These are phyloP conservation scores for Hylodesmum podocarpum DNA, from an alignment of 306 rosid species.

Conservation along the genomic window DNA sequence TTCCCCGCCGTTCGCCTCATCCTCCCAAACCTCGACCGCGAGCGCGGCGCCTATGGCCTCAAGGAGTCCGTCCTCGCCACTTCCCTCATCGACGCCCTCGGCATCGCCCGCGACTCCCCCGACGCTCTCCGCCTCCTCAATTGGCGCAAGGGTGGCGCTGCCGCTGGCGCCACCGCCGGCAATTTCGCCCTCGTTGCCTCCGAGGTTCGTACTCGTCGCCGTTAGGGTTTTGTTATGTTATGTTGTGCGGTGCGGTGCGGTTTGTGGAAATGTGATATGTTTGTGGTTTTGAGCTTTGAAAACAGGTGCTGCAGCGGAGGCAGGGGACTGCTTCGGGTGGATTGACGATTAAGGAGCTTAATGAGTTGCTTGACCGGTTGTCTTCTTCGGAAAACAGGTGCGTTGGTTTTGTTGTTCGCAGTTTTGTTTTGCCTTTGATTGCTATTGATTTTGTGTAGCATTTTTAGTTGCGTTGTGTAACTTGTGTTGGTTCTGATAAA, in stretches of 20 bases:
- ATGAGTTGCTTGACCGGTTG: constrained; percentile 81
- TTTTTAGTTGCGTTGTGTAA: not conserved
- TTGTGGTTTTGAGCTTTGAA: constrained; percentile 23
- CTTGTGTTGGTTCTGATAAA: not conserved
- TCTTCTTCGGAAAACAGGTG: constrained; percentile 79
- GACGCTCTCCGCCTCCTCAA: constrained; percentile 84
- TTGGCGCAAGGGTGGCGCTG: constrained; percentile 90
- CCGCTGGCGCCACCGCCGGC: constrained; percentile 70
- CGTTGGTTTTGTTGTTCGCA: not conserved
- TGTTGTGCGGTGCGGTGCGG: too few relatives aligned
- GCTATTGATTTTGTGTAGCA: not conserved
- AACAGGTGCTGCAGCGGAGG: constrained; percentile 77
- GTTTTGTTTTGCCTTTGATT: not conserved
- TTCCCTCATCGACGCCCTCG: constrained; percentile 82
- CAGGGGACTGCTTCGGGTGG: constrained; percentile 84
- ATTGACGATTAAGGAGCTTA: constrained; percentile 69
- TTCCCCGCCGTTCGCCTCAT: constrained; percentile 75
- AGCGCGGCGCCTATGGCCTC: constrained; percentile 84
- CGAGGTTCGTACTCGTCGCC: constrained; percentile 43
- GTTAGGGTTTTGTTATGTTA: not conserved
- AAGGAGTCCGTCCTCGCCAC: constrained; percentile 89
- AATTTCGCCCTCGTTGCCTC: constrained; percentile 83
- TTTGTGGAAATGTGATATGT: not conserved
- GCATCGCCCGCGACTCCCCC: constrained; percentile 74
- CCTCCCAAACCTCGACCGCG: constrained; percentile 85